A percentile compares a stretch with the other conserved stretches of the same genome.
These are phyloP conservation scores for Jackrogersella minutella DNA, from an alignment of 495 filamentous ascomycete genomes.

Conservation along the genomic window DNA sequence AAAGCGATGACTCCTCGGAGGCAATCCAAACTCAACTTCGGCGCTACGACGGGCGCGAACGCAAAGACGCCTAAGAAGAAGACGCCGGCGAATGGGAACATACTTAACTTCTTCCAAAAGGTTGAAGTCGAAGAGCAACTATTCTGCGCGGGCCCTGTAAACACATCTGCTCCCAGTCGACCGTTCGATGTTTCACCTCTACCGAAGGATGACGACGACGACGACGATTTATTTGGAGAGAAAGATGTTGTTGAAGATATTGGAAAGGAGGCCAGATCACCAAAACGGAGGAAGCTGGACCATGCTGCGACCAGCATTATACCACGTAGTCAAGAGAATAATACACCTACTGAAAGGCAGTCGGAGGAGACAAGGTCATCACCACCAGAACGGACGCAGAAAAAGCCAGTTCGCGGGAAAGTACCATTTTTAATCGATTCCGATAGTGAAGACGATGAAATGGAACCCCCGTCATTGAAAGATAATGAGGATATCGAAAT, in stretches of 20 bases:
- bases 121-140: constrained; percentile 46
- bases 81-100: constrained; percentile 68
- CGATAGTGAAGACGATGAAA: constrained; percentile 66
- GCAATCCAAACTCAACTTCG: constrained; percentile 41
- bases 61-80: constrained; percentile 42
- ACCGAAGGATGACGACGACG: constrained; percentile 34
- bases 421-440: constrained; percentile 74
- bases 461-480: constrained; percentile 3
- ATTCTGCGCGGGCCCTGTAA: constrained; percentile 33
- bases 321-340: neutral
- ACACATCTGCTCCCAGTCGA: neutral
- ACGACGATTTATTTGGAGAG: constrained; percentile 37
- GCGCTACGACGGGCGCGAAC: constrained; percentile 20
- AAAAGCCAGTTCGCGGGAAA: constrained; percentile 29
- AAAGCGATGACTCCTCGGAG: constrained; percentile 37
- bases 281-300: constrained; percentile 44
- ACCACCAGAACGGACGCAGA: neutral
- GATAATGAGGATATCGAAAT: constrained; percentile 7
- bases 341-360: neutral
- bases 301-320: constrained; percentile 1
- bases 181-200: neutral
- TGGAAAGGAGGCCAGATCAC: constrained; percentile 26
- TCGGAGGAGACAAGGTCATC: neutral
- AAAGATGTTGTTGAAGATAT: constrained; percentile 24
- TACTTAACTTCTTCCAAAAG: constrained; percentile 57